Percentiles rank a stretch among this genome's conserved stretches.
Evolutionary conservation across 225 moss, liverwort and hornwort species (phyloP).

Genomic region (Rhytidiadelphus loreus): DNA sequence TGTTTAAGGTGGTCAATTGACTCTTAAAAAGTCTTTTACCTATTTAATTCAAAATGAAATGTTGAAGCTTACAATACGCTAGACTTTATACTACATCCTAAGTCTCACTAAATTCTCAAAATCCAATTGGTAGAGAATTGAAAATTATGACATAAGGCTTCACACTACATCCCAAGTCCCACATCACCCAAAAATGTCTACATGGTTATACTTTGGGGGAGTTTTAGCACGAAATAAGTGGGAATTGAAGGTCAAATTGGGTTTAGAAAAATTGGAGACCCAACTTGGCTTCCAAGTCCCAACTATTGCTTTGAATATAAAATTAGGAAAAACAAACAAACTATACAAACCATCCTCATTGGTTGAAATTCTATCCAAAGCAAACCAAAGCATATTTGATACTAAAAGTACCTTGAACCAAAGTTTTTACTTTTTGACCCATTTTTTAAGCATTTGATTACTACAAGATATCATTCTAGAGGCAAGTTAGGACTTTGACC

Average conservation of each 20-base stretch:
- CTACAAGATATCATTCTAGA: neutral
- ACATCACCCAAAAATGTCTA: neutral
- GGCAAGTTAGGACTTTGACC: neutral
- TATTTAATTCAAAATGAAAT: neutral
- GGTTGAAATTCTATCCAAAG: neutral
- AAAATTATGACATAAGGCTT: neutral
- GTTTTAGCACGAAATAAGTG: neutral
- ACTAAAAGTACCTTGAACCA: rapidly evolving
- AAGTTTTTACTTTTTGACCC: neutral
- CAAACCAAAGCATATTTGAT: neutral
- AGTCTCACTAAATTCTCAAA: neutral
- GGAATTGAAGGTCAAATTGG: neutral
- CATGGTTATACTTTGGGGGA: rapidly evolving
- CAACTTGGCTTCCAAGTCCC: neutral
- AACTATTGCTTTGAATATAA: neutral
- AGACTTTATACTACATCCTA: neutral
- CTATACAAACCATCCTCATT: neutral
- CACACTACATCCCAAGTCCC: no score
- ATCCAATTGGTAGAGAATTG: neutral
- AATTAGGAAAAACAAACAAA: neutral
- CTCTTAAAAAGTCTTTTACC: neutral
- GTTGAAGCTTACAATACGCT: rapidly evolving
- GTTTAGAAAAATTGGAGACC: neutral
- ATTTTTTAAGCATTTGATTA: neutral
- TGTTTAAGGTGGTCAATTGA: neutral